Evolutionary conservation across 2,329 filamentous ascomycete genomes (phyloP).

Genomic region (Trichophaea hybrida): DNA sequence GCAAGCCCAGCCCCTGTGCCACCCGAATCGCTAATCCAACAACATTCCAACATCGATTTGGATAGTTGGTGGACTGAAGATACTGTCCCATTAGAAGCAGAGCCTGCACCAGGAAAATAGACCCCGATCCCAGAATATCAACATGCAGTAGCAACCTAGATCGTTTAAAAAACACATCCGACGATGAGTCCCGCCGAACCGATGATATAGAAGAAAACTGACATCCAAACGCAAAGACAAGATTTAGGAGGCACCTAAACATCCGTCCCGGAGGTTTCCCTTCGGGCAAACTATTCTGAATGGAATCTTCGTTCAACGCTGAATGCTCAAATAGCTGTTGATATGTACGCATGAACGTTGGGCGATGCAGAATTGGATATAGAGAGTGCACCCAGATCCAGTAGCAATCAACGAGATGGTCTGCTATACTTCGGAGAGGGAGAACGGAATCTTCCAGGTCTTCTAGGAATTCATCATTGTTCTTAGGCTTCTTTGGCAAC

Average conservation of each 20-base stretch:
- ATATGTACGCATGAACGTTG: conserved; percentile 12
- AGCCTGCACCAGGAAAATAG: conserved; percentile 24
- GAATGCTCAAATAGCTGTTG: background rate
- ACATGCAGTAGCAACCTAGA: conserved; percentile 13
- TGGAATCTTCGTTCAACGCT: background rate
- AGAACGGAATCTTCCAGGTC: conserved; percentile 7
- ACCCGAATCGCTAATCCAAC: conserved; percentile 27
- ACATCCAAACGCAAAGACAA: conserved; percentile 25
- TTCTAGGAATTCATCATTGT: conserved; percentile 3
- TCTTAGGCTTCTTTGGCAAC: background rate
- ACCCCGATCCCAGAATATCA: conserved; percentile 17
- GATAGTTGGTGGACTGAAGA: conserved; percentile 25
- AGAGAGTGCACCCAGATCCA: conserved; percentile 18
- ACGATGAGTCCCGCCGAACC: conserved; percentile 6
- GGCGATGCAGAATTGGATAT: conserved; percentile 21
- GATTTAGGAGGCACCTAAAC: conserved; percentile 24
- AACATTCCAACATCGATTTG: conserved; percentile 26
- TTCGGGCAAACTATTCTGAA: background rate
- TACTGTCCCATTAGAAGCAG: conserved; percentile 27
- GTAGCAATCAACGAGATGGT: conserved; percentile 16
- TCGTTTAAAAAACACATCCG: conserved; percentile 18
- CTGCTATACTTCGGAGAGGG: conserved; percentile 14
- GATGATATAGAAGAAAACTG: conserved; percentile 12
- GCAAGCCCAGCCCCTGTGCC: conserved; percentile 27
- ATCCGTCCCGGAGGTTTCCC: background rate